These are phyloP conservation scores for Lactarius deliciosus DNA, from an alignment of 768 basidiomycete genomes.

Conservation along the genomic window DNA sequence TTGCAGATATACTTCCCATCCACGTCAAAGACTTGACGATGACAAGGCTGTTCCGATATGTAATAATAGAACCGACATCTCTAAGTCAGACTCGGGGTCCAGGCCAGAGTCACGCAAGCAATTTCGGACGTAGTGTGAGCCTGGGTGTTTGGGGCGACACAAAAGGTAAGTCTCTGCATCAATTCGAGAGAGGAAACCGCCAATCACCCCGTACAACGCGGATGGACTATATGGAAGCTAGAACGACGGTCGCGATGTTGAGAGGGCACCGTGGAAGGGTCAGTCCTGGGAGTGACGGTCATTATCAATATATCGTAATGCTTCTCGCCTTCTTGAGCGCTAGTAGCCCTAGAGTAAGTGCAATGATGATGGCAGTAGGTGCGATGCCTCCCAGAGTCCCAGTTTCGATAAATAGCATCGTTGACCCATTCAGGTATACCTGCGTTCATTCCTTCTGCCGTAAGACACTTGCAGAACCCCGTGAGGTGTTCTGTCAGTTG, in stretches of 20 bases:
- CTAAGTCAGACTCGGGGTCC: neutral
- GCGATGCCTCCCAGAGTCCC: neutral
- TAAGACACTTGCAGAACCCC: neutral
- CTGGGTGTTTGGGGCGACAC: neutral
- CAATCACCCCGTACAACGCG: neutral
- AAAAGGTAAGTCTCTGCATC: neutral
- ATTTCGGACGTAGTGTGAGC: neutral
- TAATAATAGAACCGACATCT: neutral
- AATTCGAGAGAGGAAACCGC: neutral
- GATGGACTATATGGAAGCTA: neutral
- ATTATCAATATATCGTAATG: neutral
- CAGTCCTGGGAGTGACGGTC: neutral
- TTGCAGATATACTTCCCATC: slow-evolving; percentile 1
- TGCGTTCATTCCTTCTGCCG: neutral
- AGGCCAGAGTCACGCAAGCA: neutral
- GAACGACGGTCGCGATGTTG: slow-evolving; percentile 14
- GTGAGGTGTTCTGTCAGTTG: slow-evolving; percentile 3
- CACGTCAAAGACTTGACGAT: neutral
- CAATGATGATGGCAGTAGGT: neutral
- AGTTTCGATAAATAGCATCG: neutral
- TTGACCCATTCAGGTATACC: neutral
- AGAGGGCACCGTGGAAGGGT: neutral
- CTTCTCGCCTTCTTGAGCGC: slow-evolving; percentile 1
- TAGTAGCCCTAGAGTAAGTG: neutral
- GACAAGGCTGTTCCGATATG: neutral